A percentile compares a stretch with the other conserved stretches of the same genome.
These are phyloP conservation scores for Phyllosticta citribraziliensis DNA, from an alignment of 2,329 filamentous ascomycete genomes.

Conservation along the genomic window DNA sequence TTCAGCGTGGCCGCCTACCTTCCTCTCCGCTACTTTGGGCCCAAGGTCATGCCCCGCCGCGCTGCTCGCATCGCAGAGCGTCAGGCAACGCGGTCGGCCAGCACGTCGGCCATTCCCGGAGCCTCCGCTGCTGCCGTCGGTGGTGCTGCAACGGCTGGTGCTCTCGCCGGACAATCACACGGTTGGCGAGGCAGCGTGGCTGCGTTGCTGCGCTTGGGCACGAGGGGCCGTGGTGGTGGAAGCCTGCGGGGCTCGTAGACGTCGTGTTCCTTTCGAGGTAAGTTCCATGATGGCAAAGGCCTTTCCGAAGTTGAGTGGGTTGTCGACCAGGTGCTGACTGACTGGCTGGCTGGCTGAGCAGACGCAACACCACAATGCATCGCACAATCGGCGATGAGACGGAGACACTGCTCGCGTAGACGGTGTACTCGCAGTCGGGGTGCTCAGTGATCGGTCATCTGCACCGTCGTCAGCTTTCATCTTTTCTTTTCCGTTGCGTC, in stretches of 20 bases:
- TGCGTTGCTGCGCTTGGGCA: constrained; percentile 4
- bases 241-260: background rate
- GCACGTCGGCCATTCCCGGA: background rate
- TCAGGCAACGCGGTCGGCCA: background rate
- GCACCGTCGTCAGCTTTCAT: background rate
- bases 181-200: constrained; percentile 7
- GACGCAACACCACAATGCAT: background rate
- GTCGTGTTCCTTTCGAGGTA: background rate
- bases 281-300: background rate
- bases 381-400: background rate
- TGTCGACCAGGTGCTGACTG: background rate
- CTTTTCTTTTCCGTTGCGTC: background rate
- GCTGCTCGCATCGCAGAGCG: background rate
- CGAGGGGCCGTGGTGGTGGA: constrained; percentile 5
- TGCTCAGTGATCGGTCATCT: background rate
- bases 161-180: background rate
- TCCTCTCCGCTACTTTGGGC: constrained; percentile 6
- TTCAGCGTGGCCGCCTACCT: constrained; percentile 9
- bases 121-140: background rate
- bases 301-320: background rate
- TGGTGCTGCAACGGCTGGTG: constrained; percentile 1
- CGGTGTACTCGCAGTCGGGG: background rate
- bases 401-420: background rate
- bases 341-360: background rate
- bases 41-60: constrained; percentile 7